Percentiles rank a stretch among this genome's conserved stretches.
Evolutionary conservation across 2,329 filamentous ascomycete species (phyloP).

Genomic region (Seiridium cupressi): DNA sequence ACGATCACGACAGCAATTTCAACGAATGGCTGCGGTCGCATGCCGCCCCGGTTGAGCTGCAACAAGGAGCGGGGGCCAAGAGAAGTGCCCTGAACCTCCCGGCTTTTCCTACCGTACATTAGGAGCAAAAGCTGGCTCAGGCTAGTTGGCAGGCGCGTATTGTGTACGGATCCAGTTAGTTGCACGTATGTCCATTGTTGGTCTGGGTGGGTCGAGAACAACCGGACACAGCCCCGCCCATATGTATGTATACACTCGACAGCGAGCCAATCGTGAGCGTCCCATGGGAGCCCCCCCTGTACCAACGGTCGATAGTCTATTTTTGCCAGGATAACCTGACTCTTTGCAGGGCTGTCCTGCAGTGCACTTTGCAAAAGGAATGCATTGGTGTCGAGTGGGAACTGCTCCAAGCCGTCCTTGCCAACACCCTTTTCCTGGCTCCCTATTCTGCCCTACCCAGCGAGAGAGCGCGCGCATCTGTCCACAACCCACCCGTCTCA

Average conservation of each 20-base stretch:
- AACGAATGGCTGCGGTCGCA: no score
- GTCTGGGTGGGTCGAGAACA: background rate
- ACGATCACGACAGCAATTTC: no score
- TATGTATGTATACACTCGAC: background rate
- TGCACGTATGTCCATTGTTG: background rate
- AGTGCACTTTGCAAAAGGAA: constrained; percentile 1
- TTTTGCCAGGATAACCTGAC: background rate
- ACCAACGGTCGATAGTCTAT: background rate
- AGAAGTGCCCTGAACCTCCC: no score
- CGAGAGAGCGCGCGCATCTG: no score
- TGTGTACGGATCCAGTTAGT: background rate
- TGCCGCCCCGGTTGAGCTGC: no score
- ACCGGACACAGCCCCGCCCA: background rate
- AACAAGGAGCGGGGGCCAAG: no score
- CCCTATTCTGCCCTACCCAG: no score
- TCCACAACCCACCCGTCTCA: background rate
- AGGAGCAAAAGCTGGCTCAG: background rate
- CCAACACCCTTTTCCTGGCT: no score
- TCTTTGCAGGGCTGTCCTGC: background rate
- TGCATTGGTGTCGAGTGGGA: no score
- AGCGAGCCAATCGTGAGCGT: background rate
- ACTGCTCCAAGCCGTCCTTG: no score
- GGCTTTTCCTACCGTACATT: no score
- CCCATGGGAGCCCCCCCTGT: background rate
- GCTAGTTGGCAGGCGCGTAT: background rate